Conservation (phyloP, 192 early-diverging fungal species). For the Linnemannia zychae region DNA sequence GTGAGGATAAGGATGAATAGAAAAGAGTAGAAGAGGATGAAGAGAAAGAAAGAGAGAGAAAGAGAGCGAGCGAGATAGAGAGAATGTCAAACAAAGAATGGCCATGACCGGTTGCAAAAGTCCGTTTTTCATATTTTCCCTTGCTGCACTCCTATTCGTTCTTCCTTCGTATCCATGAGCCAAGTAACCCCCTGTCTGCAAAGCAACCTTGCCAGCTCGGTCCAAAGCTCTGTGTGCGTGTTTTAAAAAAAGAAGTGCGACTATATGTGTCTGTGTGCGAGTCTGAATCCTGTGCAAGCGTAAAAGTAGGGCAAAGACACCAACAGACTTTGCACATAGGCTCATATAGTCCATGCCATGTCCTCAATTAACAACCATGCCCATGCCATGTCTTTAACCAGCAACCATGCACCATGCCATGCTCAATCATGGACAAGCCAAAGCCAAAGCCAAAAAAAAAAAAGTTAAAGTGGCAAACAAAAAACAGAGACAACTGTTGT, state of each 20-base stretch:
- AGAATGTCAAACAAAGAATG: too few relatives aligned
- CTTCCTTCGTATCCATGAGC: too few relatives aligned
- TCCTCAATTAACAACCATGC: background rate
- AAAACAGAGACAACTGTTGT: background rate
- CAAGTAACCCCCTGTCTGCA: too few relatives aligned
- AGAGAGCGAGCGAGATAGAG: too few relatives aligned
- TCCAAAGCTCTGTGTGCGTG: too few relatives aligned
- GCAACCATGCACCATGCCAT: background rate
- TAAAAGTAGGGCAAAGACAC: background rate
- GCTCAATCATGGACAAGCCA: background rate
- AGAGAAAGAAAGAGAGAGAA: background rate
- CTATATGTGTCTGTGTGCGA: too few relatives aligned
- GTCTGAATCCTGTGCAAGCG: background rate
- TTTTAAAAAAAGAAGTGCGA: too few relatives aligned
- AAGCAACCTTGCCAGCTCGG: too few relatives aligned
- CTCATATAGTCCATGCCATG: constrained; percentile 1
- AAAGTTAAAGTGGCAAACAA: background rate
- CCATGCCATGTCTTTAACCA: background rate
- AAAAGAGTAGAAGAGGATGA: background rate
- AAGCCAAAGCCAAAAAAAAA: background rate
- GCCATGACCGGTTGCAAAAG: too few relatives aligned
- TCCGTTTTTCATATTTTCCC: too few relatives aligned
- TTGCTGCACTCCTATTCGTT: too few relatives aligned
- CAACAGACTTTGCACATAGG: background rate
- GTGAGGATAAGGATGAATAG: background rate